phyloP scores from a whole-genome alignment of 345 rosid species.

The Citrus inodora region DNA sequence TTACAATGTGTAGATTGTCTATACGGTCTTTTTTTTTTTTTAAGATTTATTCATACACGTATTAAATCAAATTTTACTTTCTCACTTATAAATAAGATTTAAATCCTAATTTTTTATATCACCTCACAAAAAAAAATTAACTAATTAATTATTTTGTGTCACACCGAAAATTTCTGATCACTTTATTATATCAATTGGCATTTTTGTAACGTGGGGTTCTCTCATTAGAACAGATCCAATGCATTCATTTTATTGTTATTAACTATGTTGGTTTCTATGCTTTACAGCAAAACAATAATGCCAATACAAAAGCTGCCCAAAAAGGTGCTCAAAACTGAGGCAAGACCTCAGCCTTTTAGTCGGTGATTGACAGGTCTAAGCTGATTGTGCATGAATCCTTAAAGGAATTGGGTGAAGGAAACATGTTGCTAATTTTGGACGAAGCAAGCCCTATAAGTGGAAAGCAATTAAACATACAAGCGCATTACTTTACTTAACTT shows the following conservation, averaged over 20 bases:
- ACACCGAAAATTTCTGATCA: too few species aligned
- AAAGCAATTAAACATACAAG: conserved; percentile 10
- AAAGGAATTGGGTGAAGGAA: neutral
- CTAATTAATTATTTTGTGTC: too few species aligned
- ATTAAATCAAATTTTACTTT: too few species aligned
- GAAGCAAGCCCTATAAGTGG: conserved; percentile 13
- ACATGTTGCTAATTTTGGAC: neutral
- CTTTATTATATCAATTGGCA: too few species aligned
- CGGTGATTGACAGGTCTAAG: neutral
- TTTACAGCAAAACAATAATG: neutral
- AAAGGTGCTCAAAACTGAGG: neutral
- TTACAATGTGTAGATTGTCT: neutral
- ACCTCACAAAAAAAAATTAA: too few species aligned
- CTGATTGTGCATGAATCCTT: neutral
- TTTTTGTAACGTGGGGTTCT: too few species aligned
- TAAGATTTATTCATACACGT: too few species aligned
- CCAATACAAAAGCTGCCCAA: neutral
- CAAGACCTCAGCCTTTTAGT: neutral
- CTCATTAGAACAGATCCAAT: neutral
- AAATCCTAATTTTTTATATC: too few species aligned
- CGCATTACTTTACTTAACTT: neutral
- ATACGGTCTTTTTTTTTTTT: too few species aligned
- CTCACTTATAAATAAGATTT: too few species aligned
- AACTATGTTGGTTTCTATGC: neutral
- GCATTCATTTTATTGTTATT: neutral